phyloP scores from a whole-genome alignment of 2,329 filamentous ascomycete species.

The Trichoderma endophyticum region DNA sequence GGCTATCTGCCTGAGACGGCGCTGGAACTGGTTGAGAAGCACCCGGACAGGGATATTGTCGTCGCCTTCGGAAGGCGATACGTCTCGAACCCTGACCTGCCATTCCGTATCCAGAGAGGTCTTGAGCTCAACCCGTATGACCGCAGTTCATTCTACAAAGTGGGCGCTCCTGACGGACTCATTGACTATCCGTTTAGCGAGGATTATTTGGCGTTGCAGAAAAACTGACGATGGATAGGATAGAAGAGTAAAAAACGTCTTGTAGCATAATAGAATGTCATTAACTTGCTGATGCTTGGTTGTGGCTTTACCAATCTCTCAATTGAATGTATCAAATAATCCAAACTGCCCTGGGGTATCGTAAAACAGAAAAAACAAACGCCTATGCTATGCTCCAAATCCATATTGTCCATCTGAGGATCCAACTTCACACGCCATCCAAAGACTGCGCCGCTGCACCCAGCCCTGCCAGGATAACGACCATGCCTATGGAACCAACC shows the following conservation, averaged over 20 bases:
- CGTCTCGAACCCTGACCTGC: constrained; percentile 24
- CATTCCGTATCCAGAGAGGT: constrained; percentile 23
- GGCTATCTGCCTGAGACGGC: constrained; percentile 29
- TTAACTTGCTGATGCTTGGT: neutral
- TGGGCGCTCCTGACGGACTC: constrained; percentile 20
- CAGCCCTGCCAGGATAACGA: constrained; percentile 16
- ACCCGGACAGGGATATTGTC: constrained; percentile 29
- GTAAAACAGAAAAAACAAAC: neutral
- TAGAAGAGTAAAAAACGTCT: neutral
- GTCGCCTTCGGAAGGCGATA: constrained; percentile 30
- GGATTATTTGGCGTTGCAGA: neutral
- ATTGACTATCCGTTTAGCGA: constrained; percentile 20
- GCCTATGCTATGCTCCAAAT: neutral
- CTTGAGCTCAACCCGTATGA: constrained; percentile 27
- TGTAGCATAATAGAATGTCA: neutral
- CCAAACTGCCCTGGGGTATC: neutral
- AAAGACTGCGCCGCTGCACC: constrained; percentile 8
- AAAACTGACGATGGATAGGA: neutral
- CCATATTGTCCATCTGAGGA: neutral
- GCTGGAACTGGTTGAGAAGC: constrained; percentile 24
- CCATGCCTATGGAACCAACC: constrained; percentile 5
- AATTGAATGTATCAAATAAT: neutral
- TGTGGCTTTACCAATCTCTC: neutral
- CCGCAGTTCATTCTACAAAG: constrained; percentile 29
- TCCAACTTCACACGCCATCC: neutral